A percentile compares a stretch with the other conserved stretches of the same genome.
Conservation (phyloP, 2,329 filamentous ascomycete species). For the Aureobasidium musti region DNA sequence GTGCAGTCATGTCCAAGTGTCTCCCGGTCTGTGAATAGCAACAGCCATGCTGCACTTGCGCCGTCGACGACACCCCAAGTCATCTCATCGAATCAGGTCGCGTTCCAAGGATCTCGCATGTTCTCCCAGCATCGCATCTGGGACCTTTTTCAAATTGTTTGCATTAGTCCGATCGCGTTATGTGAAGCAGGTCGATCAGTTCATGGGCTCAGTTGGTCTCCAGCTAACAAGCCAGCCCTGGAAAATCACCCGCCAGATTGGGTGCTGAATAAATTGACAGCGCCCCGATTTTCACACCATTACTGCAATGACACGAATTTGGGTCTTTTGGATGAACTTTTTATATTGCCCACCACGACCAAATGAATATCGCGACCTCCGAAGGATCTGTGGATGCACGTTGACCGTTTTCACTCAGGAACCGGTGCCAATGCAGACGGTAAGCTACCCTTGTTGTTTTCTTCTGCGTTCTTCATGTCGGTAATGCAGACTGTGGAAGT, state of each 20-base stretch:
- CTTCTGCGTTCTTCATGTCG: conserved; percentile 20
- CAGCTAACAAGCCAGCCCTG: conserved; percentile 8
- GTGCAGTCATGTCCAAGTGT: conserved; percentile 8
- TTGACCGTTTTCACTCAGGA: conserved; percentile 24
- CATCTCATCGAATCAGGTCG: not conserved
- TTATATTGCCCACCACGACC: conserved; percentile 7
- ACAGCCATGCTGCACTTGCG: not conserved
- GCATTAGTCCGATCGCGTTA: conserved; percentile 9
- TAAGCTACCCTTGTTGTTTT: conserved; percentile 2
- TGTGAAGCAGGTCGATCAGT: conserved; percentile 4
- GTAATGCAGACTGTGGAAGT: not conserved
- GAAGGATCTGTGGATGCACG: conserved; percentile 18
- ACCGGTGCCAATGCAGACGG: conserved; percentile 23
- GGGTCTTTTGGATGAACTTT: not conserved
- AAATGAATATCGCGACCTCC: conserved; percentile 2
- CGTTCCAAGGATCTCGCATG: conserved; percentile 18
- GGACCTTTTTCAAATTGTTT: not conserved
- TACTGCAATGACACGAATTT: not conserved
- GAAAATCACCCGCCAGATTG: conserved; percentile 5
- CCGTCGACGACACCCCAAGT: not conserved
- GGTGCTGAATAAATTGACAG: conserved; percentile 20
- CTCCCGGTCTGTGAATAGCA: conserved; percentile 21
- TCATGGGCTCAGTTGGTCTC: not conserved
- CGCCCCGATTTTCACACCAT: conserved; percentile 1
- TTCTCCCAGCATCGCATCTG: not conserved